These are phyloP conservation scores for Cercospora sp. DNA, from an alignment of 2,329 filamentous ascomycete genomes.

Conservation along the genomic window DNA sequence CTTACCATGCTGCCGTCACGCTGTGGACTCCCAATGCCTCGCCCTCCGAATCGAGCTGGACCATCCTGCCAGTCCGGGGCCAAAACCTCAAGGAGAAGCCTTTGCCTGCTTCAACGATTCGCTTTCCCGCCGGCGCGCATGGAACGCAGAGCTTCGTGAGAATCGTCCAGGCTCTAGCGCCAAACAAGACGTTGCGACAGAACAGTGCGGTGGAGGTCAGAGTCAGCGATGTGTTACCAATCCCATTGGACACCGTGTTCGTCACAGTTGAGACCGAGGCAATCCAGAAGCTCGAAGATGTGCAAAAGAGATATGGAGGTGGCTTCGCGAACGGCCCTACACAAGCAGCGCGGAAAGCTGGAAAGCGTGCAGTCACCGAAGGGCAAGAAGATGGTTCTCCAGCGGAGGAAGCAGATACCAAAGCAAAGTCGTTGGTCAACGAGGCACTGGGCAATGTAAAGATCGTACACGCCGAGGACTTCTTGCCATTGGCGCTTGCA, in stretches of 20 bases:
- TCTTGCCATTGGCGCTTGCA: constrained; percentile 74
- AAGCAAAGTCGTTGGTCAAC: constrained; percentile 54
- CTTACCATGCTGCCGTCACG: constrained; percentile 67
- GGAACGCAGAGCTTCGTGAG: constrained; percentile 78
- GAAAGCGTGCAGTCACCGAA: constrained; percentile 27
- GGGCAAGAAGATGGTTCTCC: constrained; percentile 19
- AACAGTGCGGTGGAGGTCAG: constrained; percentile 81
- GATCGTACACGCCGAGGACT: constrained; percentile 80
- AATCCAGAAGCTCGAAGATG: constrained; percentile 75
- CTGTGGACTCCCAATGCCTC: constrained; percentile 65
- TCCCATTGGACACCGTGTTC: constrained; percentile 81
- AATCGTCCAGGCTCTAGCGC: constrained; percentile 67
- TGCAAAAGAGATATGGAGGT: constrained; percentile 78
- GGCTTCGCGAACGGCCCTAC: constrained; percentile 47
- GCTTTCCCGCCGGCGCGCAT: constrained; percentile 71
- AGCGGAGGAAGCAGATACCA: constrained; percentile 23
- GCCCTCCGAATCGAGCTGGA: constrained; percentile 71
- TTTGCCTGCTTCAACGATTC: constrained; percentile 73
- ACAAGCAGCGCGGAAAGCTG: constrained; percentile 26
- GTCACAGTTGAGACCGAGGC: constrained; percentile 82
- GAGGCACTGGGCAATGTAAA: constrained; percentile 70
- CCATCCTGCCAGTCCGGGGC: constrained; percentile 71
- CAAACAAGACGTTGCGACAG: constrained; percentile 71
- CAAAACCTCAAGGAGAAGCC: constrained; percentile 54
- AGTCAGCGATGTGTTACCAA: constrained; percentile 74